Percentiles rank a stretch among this genome's conserved stretches.
Evolutionary conservation across 768 basidiomycete species (phyloP).

Genomic region (Russula emetica): DNA sequence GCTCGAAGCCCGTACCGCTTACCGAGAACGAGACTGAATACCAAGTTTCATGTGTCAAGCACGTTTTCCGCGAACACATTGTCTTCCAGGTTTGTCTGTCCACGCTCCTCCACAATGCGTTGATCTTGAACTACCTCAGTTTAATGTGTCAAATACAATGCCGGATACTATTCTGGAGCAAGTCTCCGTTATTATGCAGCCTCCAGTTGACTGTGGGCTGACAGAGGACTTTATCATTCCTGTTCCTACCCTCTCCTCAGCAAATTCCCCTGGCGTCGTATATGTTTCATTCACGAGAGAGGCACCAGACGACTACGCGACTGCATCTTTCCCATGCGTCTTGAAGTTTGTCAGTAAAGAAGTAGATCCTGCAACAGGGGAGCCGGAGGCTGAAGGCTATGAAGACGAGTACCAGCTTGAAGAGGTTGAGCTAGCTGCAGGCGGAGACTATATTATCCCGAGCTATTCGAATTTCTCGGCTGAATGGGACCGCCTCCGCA

Average conservation of each 20-base stretch:
- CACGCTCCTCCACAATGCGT: background rate
- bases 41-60: conserved; percentile 94
- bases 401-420: conserved; percentile 98
- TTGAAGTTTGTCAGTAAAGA: conserved; percentile 98
- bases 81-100: conserved; percentile 81
- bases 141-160: conserved; percentile 96
- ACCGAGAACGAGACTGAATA: conserved; percentile 99
- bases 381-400: conserved; percentile 98
- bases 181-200: conserved; percentile 89
- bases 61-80: conserved; percentile 90
- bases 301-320: conserved; percentile 66
- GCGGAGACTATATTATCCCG: conserved; percentile 88
- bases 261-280: conserved; percentile 75
- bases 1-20: conserved; percentile 67
- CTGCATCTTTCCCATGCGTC: conserved; percentile 83
- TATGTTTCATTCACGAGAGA: conserved; percentile 94
- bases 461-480: conserved; percentile 86
- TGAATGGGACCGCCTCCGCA: conserved; percentile 91
- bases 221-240: conserved; percentile 96
- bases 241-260: conserved; percentile 59
- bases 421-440: conserved; percentile 89
- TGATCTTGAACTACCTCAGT: conserved; percentile 45
- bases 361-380: conserved; percentile 89
- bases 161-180: conserved; percentile 93
- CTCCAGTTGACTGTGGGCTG: conserved; percentile 66